Percentiles rank a stretch among this genome's conserved stretches.
Conservation (phyloP, 164 flowering plant genomes). For the Sedum album region DNA sequence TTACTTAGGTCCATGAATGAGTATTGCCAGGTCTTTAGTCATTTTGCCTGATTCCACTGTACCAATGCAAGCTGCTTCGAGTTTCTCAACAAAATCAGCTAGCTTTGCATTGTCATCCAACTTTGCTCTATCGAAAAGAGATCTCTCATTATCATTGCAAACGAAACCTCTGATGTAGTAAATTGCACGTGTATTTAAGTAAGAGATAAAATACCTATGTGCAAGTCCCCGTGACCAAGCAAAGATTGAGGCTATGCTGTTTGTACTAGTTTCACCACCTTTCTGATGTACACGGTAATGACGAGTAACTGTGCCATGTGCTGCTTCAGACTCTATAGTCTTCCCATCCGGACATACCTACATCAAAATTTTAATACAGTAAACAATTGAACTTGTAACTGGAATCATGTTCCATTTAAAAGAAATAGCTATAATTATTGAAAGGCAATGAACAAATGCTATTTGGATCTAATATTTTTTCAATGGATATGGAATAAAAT, state of each 20-base stretch:
- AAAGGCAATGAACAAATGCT: neutral
- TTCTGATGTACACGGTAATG: constrained; percentile 94
- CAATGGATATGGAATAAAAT: neutral
- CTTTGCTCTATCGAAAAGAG: constrained; percentile 56
- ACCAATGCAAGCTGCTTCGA: too few relatives aligned
- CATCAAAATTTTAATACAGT: neutral
- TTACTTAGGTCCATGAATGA: constrained; percentile 80
- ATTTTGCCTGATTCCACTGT: constrained; percentile 86
- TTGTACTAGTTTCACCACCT: constrained; percentile 98
- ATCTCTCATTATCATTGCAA: neutral
- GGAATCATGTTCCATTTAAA: neutral
- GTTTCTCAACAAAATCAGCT: too few relatives aligned
- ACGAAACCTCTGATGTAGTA: neutral
- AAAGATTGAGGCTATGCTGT: constrained; percentile 99
- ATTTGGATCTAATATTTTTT: neutral
- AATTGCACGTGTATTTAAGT: neutral
- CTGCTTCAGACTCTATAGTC: constrained; percentile 99
- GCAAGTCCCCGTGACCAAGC: constrained; percentile 97
- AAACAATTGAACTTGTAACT: neutral
- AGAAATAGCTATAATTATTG: too few relatives aligned
- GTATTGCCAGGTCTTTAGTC: constrained; percentile 94
- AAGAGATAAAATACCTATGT: constrained; percentile 45
- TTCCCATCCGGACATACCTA: constrained; percentile 99
- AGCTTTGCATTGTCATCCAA: constrained; percentile 59
- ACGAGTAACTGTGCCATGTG: constrained; percentile 98